Evolutionary conservation across 2,329 filamentous ascomycete species (phyloP).

Genomic region (Furcasterigmium furcatum): DNA sequence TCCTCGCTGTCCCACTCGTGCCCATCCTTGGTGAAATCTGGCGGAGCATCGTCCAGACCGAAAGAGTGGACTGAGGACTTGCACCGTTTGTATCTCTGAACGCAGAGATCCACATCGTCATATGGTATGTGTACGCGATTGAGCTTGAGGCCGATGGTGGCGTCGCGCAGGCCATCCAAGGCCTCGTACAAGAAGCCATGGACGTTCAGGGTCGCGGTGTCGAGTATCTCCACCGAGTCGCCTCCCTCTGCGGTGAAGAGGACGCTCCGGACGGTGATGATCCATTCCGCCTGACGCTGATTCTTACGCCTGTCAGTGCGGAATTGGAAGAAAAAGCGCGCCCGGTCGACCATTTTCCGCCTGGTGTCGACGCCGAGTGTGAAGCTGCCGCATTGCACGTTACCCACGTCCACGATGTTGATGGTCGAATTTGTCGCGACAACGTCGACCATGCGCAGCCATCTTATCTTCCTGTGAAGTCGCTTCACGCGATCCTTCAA

Average conservation of each 20-base stretch:
- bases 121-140: slow-evolving; percentile 87
- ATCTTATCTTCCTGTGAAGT: slow-evolving; percentile 81
- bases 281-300: slow-evolving; percentile 81
- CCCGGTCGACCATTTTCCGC: slow-evolving; percentile 85
- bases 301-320: slow-evolving; percentile 53
- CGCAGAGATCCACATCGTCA: slow-evolving; percentile 73
- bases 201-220: slow-evolving; percentile 83
- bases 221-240: slow-evolving; percentile 83
- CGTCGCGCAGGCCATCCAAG: slow-evolving; percentile 83
- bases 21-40: slow-evolving; percentile 66
- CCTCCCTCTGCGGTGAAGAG: slow-evolving; percentile 82
- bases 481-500: slow-evolving; percentile 84
- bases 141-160: slow-evolving; percentile 85
- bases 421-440: slow-evolving; percentile 78
- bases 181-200: slow-evolving; percentile 87
- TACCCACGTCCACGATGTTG: slow-evolving; percentile 76
- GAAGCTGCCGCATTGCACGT: slow-evolving; percentile 78
- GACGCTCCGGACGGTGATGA: slow-evolving; percentile 78
- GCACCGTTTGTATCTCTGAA: slow-evolving; percentile 50
- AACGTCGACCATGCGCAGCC: slow-evolving; percentile 86
- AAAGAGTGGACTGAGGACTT: slow-evolving; percentile 29
- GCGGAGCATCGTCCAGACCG: slow-evolving; percentile 35
- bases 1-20: slow-evolving; percentile 72
- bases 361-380: slow-evolving; percentile 88
- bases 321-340: slow-evolving; percentile 81